Evolutionary conservation across 2,329 filamentous ascomycete genomes (phyloP), one percentile per base, ranked within the genome.

Genomic region (Hypoxylon sp.): DNA sequence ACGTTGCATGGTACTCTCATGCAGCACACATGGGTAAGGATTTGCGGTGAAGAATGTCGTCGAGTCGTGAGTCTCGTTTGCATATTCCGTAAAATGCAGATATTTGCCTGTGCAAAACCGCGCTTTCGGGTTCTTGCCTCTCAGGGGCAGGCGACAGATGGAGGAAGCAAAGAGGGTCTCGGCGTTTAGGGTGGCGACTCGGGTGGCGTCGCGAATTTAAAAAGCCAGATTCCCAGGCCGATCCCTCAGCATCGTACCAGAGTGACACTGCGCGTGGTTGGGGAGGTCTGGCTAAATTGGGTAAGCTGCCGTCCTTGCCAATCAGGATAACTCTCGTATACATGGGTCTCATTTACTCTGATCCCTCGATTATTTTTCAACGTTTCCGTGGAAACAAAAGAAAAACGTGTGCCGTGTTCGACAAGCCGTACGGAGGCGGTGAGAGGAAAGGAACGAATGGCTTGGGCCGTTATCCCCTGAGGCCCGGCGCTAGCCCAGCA

Each of bases 261-360:
- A 20, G 43, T 28, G 24, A 10, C 13, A 17, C 17, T 17, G 44
- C 17, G 20, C 22, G n/a, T 43, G 30, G 43, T 48, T 39, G 20
- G 20, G 28, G 46, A 48, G 37, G 37, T 58, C 6, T 62, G 62
- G 62, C 49, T 62, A 65, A 65, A 65, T 62, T 55, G 22, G 26
- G 17, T 22, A 44, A 26, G 20, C 17, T 34, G 39, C 37, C 24
- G n/a, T 17, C n/a, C n/a, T 43, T 53, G 48, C 58, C 47, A 65
- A 65, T 56, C 50, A 62, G 20, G 17, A 15, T 20, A 8, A 4
- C 19, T 11, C 24, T 24, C n/a, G 20, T 20, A 46, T 37, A 44
- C 28, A 7, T n/a, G 17, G 48, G 20, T 20, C 19, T 19, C 17
- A 8, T 30, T 19, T 53, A 13, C 28, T 39, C 28, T 10, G 26